Base-by-base conservation (phyloP, 129 eudicot genomes). In the Centaurea solstitialis region DNA sequence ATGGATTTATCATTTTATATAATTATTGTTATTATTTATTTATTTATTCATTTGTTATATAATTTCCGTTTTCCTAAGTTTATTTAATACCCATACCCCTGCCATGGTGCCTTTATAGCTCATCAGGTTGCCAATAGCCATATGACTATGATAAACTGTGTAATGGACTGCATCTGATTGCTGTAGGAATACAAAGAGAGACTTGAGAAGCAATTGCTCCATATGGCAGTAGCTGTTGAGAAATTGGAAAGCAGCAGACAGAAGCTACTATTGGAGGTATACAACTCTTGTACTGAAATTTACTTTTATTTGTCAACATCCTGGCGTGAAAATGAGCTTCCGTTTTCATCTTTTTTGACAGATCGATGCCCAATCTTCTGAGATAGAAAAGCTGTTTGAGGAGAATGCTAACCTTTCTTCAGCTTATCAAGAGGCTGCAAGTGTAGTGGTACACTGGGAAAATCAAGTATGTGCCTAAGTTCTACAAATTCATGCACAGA, bases 341-440 rank as follows among this genome's bases (percentile, higher is more conserved):
- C 5, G 45, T 74, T 69, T 65, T 65, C 17, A 23, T 41, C 65
- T 18, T 78, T 78, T 38, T 72, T 23, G 50, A 73, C 93, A 94
- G 98, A 89, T 94, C 82, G 98, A 94, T 84, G 87, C 98, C 39
- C 98, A 94, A 76, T 94, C 98, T 73, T 89, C 97, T 20, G 98
- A 94, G 82, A 92, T 94, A 84, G 98, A 94, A 86, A 92, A 85
- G 75, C 97, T 94, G n/a, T 94, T 94, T 53, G 98, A 94, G 87
- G 98, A 94, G 87, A 94, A 94, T 84, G 87, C 97, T 33, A 89
- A 78, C 81, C 89, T 94, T 75, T 80, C 93, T 33, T 87, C 91
- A 57, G 90, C 96, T 81, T 86, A 92, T 87, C 96, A 94, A 82
- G 97, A 94, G 84, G 90, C 97, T 78, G 77, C 84, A 73, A 86